Base-by-base conservation (phyloP, 768 basidiomycete species). In the Lactarius pseudohatsudake region DNA sequence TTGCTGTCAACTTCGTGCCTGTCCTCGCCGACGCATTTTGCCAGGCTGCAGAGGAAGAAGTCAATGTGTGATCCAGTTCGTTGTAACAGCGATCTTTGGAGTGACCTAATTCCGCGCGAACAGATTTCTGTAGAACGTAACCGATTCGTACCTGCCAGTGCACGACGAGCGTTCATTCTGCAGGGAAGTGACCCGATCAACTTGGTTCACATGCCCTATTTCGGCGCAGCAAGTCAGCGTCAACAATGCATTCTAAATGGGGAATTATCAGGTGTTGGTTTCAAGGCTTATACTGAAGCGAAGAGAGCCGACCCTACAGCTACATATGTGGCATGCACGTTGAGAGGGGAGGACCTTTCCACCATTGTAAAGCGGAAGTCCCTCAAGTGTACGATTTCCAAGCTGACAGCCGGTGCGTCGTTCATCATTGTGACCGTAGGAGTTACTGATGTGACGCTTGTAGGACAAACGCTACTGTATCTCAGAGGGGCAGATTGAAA, bases 211-310 rank as follows among this genome's bases (percentile, higher is more conserved):
- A 70, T 73, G 59, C 75, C 79, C 15, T 69, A 72, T 63, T 80
- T 81, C 72, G 66, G 79, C 59, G 74, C 73, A 50, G 76, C 73
- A 20, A 79, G 76, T 68, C 70, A 73, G 53, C 78, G 79, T 47
- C 71, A 70, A 43, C 81, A 82, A 69, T 72, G 79, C 38, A 79
- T 82, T 54, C 54, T 80, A 41, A 74, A 71, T 26, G 78, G 68
- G 11, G 72, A 76, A 36, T 50, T 78, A n/a, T 70, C 73, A 26
- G 60, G 68, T 22, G 34, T 65, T 11, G 69, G 61, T n/a, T 58
- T 59, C 57, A 57, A 59, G 57, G 43, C 61, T 15, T 74, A 75
- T 61, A 36, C 59, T 16, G 62, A 60, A 18, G 72, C 69, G 40
- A 69, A 69, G 61, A 57, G 20, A 36, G 61, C 41, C 28, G 71